These are phyloP conservation scores for Solanum bulbocastanum DNA, from an alignment of 257 asterid genomes.

Conservation along the genomic window DNA sequence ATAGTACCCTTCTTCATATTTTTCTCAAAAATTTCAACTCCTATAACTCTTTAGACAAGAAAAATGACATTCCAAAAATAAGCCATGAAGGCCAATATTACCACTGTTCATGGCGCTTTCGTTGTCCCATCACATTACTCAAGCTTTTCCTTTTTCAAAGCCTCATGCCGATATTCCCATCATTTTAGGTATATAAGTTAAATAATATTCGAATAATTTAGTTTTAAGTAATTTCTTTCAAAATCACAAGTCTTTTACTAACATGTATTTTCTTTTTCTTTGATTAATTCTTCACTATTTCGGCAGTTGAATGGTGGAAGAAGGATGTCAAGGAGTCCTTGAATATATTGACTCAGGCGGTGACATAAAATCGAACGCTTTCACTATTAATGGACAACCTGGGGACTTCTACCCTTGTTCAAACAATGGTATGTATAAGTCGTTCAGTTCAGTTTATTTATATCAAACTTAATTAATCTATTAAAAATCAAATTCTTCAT, in stretches of 20 bases:
- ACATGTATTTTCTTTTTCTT: neutral
- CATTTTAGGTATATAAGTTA: conserved; percentile 20
- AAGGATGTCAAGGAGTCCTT: neutral
- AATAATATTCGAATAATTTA: too few relatives aligned
- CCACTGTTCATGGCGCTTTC: conserved; percentile 42
- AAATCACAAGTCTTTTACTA: neutral
- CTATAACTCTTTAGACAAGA: too few relatives aligned
- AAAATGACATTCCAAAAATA: too few relatives aligned
- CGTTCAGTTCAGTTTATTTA: neutral
- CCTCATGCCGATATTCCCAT: conserved; percentile 25
- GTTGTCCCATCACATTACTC: conserved; percentile 14
- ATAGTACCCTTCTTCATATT: too few relatives aligned
- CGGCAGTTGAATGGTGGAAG: conserved; percentile 1
- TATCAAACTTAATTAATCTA: too few relatives aligned
- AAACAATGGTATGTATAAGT: neutral
- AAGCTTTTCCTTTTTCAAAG: too few relatives aligned
- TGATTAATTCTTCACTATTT: neutral
- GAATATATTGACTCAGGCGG: neutral
- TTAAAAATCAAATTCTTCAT: neutral
- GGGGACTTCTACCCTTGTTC: neutral
- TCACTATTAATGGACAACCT: neutral
- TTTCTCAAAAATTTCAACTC: too few relatives aligned
- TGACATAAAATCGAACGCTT: neutral
- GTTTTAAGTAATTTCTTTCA: neutral
- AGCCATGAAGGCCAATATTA: too few relatives aligned